Evolutionary conservation across 23 red algal genomes (phyloP), one percentile per base, ranked within the genome.

Genomic region (Gracilaria vermiculophylla): DNA sequence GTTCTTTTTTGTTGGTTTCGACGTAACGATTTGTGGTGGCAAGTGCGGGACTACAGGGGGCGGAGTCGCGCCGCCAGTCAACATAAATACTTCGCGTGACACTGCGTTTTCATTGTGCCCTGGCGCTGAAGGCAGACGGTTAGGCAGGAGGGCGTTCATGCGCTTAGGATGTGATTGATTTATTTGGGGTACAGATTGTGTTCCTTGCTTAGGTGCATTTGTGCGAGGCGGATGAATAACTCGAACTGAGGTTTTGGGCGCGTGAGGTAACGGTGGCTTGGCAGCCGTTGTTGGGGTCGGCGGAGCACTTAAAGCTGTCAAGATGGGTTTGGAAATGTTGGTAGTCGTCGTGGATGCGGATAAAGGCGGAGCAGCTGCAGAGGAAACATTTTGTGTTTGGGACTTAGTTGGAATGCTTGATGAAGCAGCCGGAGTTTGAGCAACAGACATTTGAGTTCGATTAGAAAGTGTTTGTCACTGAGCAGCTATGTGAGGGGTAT

Each of bases 11-110:
- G 40, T 44, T 29, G 48, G 80, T 39, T 45, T 82, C 42, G 76
- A 28, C 45, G 57, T 56, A 35, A 83, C 14, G 34, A 72, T 62
- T 27, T 69, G 66, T n/a, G 39, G 19, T 49, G 88, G 88, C 29
- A 75, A 27, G 35, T 50, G 27, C 12, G 92, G 92, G 43, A 56
- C 74, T 10, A 95, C 36, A 29, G 92, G 78, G 27, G 92, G 73
- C 23, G 85, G 83, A 32, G 92, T 80, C 28, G 39, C 41, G 12
- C 56, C 85, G 17, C 92, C 92, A 0, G 92, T 95, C 17, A 95
- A 72, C 4, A 71, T 53, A 64, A 83, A 90, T 35, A 89, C 51
- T 62, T 95, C 75, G 5, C 92, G 92, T 8, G 77, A 49, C 12
- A 95, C 64, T 6, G 36, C 73, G 56, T 69, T 77, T 73, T 73